Conservation (phyloP, 1,284 basidiomycete genomes). For the Papiliotrema laurentii region DNA sequence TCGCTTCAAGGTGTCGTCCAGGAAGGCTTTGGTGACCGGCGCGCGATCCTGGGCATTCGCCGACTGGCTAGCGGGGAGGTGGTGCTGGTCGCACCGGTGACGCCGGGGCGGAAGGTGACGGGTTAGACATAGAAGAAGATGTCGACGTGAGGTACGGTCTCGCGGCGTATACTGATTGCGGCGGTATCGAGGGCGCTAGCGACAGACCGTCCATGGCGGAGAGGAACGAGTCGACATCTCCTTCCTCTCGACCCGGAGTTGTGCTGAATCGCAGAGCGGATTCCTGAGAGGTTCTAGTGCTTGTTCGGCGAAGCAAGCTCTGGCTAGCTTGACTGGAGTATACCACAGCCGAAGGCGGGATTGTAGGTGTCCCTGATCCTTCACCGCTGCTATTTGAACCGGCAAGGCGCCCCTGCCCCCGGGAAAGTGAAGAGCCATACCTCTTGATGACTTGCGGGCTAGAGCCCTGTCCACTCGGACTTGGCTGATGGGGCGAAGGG, state of each 20-base stretch:
- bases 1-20: constrained; percentile 40
- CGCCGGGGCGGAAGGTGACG: constrained; percentile 12
- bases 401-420: constrained; percentile 18
- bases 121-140: constrained; percentile 23
- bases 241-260: constrained; percentile 27
- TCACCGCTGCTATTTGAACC: constrained; percentile 15
- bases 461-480: constrained; percentile 2
- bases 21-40: constrained; percentile 39
- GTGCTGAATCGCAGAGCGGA: constrained; percentile 30
- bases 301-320: constrained; percentile 22
- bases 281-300: constrained; percentile 22
- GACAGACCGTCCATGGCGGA: constrained; percentile 43
- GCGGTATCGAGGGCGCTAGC: constrained; percentile 29
- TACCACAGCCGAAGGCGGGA: constrained; percentile 5
- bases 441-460: constrained; percentile 32
- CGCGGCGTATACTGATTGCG: constrained; percentile 20
- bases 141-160: constrained; percentile 27
- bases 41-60: constrained; percentile 16
- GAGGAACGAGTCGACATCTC: constrained; percentile 46
- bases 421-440: constrained; percentile 37
- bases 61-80: constrained; percentile 6
- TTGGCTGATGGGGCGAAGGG: too few species aligned
- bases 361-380: not conserved
- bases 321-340: constrained; percentile 24
- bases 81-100: constrained; percentile 11